Evolutionary conservation across 2,329 filamentous ascomycete genomes (phyloP).

Genomic region (Xylaria arbuscula): DNA sequence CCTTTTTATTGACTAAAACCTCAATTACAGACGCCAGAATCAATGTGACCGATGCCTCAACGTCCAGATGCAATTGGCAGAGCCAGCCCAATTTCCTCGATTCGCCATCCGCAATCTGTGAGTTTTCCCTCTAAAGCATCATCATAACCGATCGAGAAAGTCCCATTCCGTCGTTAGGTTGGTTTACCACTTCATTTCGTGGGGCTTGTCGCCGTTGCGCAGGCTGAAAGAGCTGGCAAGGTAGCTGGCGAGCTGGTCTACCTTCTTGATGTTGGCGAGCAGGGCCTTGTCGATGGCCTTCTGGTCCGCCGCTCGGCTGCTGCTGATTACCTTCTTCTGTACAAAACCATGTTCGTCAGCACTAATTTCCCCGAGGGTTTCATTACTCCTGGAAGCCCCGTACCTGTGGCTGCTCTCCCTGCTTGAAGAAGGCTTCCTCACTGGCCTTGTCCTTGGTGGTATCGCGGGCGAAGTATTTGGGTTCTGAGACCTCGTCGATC

Average conservation of each 20-base stretch:
- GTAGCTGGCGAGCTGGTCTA: constrained; percentile 92
- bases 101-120: constrained; percentile 60
- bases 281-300: constrained; percentile 98
- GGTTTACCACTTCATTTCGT: constrained; percentile 98
- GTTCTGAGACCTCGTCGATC: constrained; percentile 79
- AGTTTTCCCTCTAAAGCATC: constrained; percentile 47
- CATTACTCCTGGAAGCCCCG: constrained; percentile 50
- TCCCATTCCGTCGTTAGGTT: constrained; percentile 37
- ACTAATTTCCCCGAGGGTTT: constrained; percentile 3
- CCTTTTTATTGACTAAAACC: constrained; percentile 66
- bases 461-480: constrained; percentile 96
- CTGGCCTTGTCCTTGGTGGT: constrained; percentile 94
- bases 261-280: constrained; percentile 97
- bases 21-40: constrained; percentile 73
- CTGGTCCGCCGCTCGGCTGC: constrained; percentile 94
- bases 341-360: constrained; percentile 52
- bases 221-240: constrained; percentile 96
- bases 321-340: constrained; percentile 97
- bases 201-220: constrained; percentile 98
- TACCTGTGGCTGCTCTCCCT: constrained; percentile 98
- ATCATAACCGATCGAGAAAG: constrained; percentile 43
- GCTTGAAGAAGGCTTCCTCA: constrained; percentile 99
- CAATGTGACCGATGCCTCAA: constrained; percentile 72
- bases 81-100: constrained; percentile 64
- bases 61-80: constrained; percentile 74